A percentile compares a stretch with the other conserved stretches of the same genome.
These are phyloP conservation scores for Ministeria vibrans DNA, from an alignment of 78 protist species.

Conservation along the genomic window DNA sequence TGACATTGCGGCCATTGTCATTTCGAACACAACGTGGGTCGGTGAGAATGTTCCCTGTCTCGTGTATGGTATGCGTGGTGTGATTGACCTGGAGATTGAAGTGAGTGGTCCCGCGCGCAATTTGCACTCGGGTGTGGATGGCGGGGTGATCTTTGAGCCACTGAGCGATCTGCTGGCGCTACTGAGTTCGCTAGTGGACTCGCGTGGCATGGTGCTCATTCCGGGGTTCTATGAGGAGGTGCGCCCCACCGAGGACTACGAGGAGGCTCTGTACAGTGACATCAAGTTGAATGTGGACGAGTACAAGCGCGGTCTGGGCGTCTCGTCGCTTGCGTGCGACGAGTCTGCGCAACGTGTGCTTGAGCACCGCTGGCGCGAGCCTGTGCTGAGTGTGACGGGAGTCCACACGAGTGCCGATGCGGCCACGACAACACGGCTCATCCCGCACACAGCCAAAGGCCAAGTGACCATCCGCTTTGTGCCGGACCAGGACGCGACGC, in stretches of 20 bases:
- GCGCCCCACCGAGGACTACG: neutral
- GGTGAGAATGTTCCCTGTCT: conserved; percentile 29
- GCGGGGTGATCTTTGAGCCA: conserved; percentile 39
- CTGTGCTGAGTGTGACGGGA: too few relatives aligned
- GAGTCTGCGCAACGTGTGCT: neutral
- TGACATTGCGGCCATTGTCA: neutral
- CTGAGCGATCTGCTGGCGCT: conserved; percentile 6
- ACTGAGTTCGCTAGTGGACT: conserved; percentile 1
- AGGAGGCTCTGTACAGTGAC: neutral
- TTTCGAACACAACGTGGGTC: conserved; percentile 34
- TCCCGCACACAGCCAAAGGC: too few relatives aligned
- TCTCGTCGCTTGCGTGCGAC: neutral
- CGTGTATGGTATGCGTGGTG: conserved; percentile 34
- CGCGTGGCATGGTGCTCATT: neutral
- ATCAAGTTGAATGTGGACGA: conserved; percentile 8
- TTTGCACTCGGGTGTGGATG: conserved; percentile 41
- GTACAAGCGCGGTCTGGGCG: neutral
- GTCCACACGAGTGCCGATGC: too few relatives aligned
- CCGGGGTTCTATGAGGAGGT: conserved; percentile 7
- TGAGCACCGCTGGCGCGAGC: neutral
- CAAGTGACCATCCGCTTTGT: conserved; percentile 5
- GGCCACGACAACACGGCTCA: too few relatives aligned
- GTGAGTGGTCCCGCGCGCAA: conserved; percentile 17
- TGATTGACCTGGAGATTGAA: conserved; percentile 7
- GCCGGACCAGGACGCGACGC: conserved; percentile 1